Base-by-base conservation (phyloP, 768 basidiomycete species). In the Collybia nuda region DNA sequence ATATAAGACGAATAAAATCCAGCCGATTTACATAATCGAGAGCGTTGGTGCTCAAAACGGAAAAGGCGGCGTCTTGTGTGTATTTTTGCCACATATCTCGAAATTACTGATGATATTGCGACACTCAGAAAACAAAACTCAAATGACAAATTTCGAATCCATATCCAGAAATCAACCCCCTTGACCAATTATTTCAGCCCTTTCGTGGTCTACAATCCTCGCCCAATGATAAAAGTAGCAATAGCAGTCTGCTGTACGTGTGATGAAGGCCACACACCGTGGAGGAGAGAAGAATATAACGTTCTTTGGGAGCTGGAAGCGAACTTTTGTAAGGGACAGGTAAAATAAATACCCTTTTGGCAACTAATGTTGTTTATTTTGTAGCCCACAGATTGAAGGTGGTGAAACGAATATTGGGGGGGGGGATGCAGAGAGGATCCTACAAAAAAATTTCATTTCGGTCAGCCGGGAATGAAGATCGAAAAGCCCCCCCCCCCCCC, bases 111-210 rank as follows among this genome's bases (percentile, higher is more conserved):
- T 21, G 36, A 22, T 22, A 41, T 35, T 28, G 2, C 38, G 24
- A 23, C 37, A 54, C 52, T 12, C 55, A 86, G 86, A 81, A 80
- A 77, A 74, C 82, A 12, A 90, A 86, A 68, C 79, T 71, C 35
- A 90, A 87, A 64, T 1, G 66, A 75, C 15, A 89, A 90, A 57
- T 12, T 88, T 88, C 70, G 91, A 94, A 67, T 90, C 94, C 63
- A 85, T 97, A 69, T 91, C 92, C 5, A 79, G 87, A 47, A 88
- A 93, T 69, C 88, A 95, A 62, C n/a, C 79, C 96, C 6, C 76
- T 93, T 65, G 92, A 97, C 65, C 71, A 86, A 48, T 76, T 97
- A 37, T 95, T 95, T 68, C 58, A 69, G 2, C 74, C 85, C 5
- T 98, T 95, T 74, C 79, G 81, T 51, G 75, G 81, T 51, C 84